phyloP scores from a whole-genome alignment of 108 stramenopile species.

The Nannochloropsis gaditana region DNA sequence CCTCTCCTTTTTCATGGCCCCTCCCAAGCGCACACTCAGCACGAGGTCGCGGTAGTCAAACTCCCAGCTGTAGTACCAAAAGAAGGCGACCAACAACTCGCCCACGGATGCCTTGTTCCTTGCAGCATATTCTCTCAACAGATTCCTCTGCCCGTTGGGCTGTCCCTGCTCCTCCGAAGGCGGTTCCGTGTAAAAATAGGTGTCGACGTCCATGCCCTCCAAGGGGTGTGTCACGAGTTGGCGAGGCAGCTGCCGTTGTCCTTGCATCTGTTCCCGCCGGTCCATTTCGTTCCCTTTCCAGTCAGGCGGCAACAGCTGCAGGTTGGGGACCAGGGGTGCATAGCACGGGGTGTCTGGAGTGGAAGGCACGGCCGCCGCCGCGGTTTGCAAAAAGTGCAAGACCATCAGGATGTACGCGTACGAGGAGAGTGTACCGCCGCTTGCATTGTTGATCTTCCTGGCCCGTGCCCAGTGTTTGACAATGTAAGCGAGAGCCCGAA shows the following conservation, averaged over 20 bases:
- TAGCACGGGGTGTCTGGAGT: not conserved
- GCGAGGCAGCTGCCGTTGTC: constrained; percentile 19
- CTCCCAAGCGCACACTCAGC: constrained; percentile 63
- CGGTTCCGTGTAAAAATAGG: constrained; percentile 63
- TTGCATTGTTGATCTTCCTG: constrained; percentile 86
- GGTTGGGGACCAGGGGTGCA: constrained; percentile 80
- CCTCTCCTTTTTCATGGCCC: constrained; percentile 66
- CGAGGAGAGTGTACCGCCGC: constrained; percentile 82
- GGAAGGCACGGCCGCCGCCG: not conserved
- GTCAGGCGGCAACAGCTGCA: constrained; percentile 75
- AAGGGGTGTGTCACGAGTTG: constrained; percentile 63
- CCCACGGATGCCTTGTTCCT: constrained; percentile 50
- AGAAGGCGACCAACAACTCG: constrained; percentile 80
- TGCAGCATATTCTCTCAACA: not conserved
- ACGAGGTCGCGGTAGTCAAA: constrained; percentile 81
- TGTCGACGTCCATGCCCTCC: constrained; percentile 63
- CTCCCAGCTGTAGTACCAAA: constrained; percentile 76
- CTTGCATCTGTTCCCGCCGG: not conserved
- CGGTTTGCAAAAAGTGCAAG: constrained; percentile 75
- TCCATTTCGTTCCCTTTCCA: constrained; percentile 29
- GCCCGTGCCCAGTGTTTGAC: constrained; percentile 94
- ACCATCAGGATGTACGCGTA: constrained; percentile 95
- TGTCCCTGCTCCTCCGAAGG: not conserved
- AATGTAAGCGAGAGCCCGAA: constrained; percentile 76
- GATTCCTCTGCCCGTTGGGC: constrained; percentile 21